These are phyloP conservation scores for Ichthyophthirius multifiliis DNA, from an alignment of 169 alveolate species.

Conservation along the genomic window DNA sequence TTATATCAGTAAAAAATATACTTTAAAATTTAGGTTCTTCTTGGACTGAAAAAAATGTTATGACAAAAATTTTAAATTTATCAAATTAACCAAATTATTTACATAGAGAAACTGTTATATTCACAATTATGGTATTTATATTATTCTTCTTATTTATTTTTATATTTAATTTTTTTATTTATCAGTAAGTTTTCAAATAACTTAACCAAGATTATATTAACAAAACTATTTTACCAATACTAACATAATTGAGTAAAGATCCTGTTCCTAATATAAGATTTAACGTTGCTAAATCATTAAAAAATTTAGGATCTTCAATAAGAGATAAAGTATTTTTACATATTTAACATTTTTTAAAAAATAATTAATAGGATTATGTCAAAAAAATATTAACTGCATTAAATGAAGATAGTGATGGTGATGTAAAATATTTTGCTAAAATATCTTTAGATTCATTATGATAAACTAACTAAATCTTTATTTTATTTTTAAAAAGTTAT, in stretches of 20 bases:
- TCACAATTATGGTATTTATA: slow-evolving; percentile 42
- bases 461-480: not conserved
- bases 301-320: slow-evolving; percentile 15
- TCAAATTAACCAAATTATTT: slow-evolving; percentile 60
- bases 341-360: not conserved
- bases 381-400: slow-evolving; percentile 36
- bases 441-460: slow-evolving; percentile 31
- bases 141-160: not conserved
- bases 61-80: slow-evolving; percentile 55
- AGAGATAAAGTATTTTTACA: slow-evolving; percentile 54
- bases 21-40: slow-evolving; percentile 57
- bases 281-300: slow-evolving; percentile 54
- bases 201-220: slow-evolving; percentile 48
- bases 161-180: not conserved
- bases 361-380: slow-evolving; percentile 13
- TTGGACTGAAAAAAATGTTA: slow-evolving; percentile 66
- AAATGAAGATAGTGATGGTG: slow-evolving; percentile 52
- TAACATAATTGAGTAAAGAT: slow-evolving; percentile 56
- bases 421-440: slow-evolving; percentile 52
- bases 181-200: slow-evolving; percentile 36
- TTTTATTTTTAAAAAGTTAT: no score
- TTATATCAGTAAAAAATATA: slow-evolving; percentile 50
- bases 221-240: slow-evolving; percentile 54
- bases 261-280: slow-evolving; percentile 74
- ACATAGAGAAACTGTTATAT: slow-evolving; percentile 67